Evolutionary conservation across 1,284 basidiomycete species (phyloP).

Genomic region (Heterobasidion parviporum): DNA sequence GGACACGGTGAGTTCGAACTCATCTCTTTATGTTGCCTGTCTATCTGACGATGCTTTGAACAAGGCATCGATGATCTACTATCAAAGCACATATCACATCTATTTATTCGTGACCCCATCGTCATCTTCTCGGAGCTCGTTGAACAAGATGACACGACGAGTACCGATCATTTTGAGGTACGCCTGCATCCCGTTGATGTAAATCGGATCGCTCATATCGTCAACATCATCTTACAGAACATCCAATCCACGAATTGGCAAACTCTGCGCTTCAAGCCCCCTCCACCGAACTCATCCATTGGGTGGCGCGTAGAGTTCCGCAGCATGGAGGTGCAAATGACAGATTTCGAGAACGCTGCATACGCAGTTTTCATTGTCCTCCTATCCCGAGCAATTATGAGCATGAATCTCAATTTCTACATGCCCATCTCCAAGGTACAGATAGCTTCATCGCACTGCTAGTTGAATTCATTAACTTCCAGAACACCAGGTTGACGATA

Average conservation of each 20-base stretch:
- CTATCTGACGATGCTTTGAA: neutral
- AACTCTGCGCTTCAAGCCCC: slow-evolving; percentile 97
- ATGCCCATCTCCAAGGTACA: slow-evolving; percentile 90
- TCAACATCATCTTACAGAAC: slow-evolving; percentile 45
- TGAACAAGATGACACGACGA: slow-evolving; percentile 81
- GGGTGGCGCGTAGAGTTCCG: slow-evolving; percentile 99
- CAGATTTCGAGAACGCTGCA: slow-evolving; percentile 98
- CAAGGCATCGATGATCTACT: slow-evolving; percentile 83
- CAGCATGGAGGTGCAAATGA: slow-evolving; percentile 98
- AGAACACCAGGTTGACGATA: slow-evolving; percentile 80
- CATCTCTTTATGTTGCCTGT: neutral
- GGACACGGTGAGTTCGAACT: slow-evolving; percentile 51
- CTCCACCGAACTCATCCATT: slow-evolving; percentile 84
- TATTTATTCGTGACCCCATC: slow-evolving; percentile 97
- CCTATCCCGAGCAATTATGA: slow-evolving; percentile 87
- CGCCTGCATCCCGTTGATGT: neutral
- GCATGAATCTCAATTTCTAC: slow-evolving; percentile 91
- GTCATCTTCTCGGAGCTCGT: slow-evolving; percentile 95
- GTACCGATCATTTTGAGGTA: slow-evolving; percentile 96
- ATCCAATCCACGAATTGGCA: slow-evolving; percentile 99
- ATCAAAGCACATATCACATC: slow-evolving; percentile 87
- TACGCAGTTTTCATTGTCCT: slow-evolving; percentile 93
- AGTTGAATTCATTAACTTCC: neutral
- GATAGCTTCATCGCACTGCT: neutral
- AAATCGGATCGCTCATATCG: neutral